phyloP scores from a whole-genome alignment of 2,329 filamentous ascomycete genomes.

The Metarhizium rileyi region DNA sequence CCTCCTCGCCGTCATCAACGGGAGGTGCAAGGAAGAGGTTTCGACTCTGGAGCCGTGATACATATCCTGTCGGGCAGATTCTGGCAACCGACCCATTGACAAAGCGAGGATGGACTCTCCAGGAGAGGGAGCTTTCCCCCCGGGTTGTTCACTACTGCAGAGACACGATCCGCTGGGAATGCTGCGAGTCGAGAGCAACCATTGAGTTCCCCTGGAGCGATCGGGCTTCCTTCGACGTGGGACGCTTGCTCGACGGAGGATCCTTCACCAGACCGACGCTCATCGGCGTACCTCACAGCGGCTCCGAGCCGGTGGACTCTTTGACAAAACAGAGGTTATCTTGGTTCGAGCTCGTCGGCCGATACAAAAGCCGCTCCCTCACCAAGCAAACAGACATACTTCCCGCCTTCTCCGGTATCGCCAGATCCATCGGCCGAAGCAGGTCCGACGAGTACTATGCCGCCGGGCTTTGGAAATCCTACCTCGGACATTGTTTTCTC shows the following conservation, averaged over 20 bases:
- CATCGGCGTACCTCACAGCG: not conserved
- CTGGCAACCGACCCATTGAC: not conserved
- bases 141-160: not conserved
- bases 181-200: not conserved
- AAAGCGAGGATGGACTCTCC: slow-evolving; percentile 1
- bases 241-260: not conserved
- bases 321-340: not conserved
- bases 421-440: not conserved
- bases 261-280: not conserved
- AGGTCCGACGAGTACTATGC: slow-evolving; percentile 1
- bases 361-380: not conserved
- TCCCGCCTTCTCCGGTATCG: slow-evolving; percentile 1
- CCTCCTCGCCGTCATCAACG: not conserved
- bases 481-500: not conserved
- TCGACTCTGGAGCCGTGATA: slow-evolving; percentile 1
- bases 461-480: slow-evolving; percentile 1
- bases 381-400: not conserved
- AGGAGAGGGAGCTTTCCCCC: not conserved
- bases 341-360: slow-evolving; percentile 2
- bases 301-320: not conserved
- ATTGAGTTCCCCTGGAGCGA: slow-evolving; percentile 3
- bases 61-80: not conserved
- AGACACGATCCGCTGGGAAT: slow-evolving; percentile 1
- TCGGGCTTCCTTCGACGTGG: not conserved
- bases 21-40: not conserved